phyloP scores from a whole-genome alignment of 1,139 yeast species.

The Yamadazyma diddensiae region DNA sequence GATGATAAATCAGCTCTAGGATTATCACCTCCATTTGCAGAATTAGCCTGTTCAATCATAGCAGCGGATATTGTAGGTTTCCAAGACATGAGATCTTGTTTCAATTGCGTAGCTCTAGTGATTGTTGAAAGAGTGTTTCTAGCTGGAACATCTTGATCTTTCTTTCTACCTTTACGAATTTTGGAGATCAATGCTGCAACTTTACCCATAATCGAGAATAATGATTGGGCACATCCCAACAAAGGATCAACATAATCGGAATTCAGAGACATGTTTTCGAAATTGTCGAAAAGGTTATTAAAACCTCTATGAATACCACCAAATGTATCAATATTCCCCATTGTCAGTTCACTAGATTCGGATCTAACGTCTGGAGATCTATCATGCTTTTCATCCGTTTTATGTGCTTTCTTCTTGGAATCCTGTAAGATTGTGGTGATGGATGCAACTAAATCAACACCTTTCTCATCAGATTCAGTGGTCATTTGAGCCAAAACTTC shows the following conservation, averaged over 20 bases:
- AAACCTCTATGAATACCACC: conserved; percentile 14
- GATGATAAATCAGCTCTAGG: conserved; percentile 53
- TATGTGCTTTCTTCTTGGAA: conserved; percentile 13
- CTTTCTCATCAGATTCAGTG: conserved; percentile 48
- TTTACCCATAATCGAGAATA: conserved; percentile 61
- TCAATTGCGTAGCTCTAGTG: conserved; percentile 53
- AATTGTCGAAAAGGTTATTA: conserved; percentile 28
- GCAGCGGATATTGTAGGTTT: conserved; percentile 42
- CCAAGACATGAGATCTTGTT: conserved; percentile 54
- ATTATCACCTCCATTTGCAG: conserved; percentile 6
- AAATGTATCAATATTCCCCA: conserved; percentile 10
- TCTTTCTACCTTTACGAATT: conserved; percentile 32
- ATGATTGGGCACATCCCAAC: conserved; percentile 62
- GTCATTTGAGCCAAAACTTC: conserved; percentile 68
- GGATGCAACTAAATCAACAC: conserved; percentile 41
- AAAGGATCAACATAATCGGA: conserved; percentile 56
- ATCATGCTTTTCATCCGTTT: conserved; percentile 9
- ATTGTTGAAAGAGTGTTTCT: conserved; percentile 46
- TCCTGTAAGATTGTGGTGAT: conserved; percentile 29
- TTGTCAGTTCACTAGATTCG: conserved; percentile 26
- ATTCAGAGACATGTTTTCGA: conserved; percentile 27
- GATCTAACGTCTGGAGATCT: conserved; percentile 22
- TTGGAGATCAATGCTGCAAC: conserved; percentile 56
- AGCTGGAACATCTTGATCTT: conserved; percentile 9
- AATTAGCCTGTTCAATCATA: conserved; percentile 27